Base-by-base conservation (phyloP, 176 grass and related monocot species). In the Oryza meridionalis region DNA sequence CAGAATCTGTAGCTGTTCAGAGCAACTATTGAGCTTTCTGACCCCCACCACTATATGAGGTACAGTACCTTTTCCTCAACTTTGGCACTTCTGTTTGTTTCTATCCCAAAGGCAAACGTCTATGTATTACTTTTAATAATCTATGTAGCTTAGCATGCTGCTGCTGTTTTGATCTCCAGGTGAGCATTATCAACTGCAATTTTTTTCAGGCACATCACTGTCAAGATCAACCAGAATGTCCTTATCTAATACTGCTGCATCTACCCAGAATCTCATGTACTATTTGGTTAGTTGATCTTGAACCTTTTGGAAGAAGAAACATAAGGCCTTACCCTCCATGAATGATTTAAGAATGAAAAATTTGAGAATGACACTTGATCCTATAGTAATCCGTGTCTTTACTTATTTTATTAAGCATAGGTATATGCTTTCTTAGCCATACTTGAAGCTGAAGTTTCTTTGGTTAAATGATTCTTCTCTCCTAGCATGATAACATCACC, bases 151-250 rank as follows among this genome's bases (percentile, higher is more conserved):
- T 32, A 78, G 45, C 46, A 61, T 63, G 59, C 59, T 42, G 59
- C 59, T 42, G 68, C 19, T 84, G 69, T 58, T 83, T 27, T 72
- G n/a, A 43, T 77, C 40, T 77, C 11, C 68, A 59, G 73, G 53
- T 78, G 67, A 50, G 64, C 62, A 75, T 78, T 68, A 49, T 24
- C 17, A 43, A 43, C 43, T 64, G 17, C 6, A 83, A 73, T 53
- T 44, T 73, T 50, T 44, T 73, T 50, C 62, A 75, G 64, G 63
- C 49, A 86, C 22, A 35, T 87, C 88, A 26, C 50, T 80, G 49
- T 90, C 84, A 87, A 50, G 13, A 83, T 90, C 38, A 2, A 75
- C 49, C 62, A 32, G 21, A 83, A 83, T 83, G 84, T 90, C 88
- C 8, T 75, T 64, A 21, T 84, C 84, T 75, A 69, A 26, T 80